Conservation (phyloP, 495 filamentous ascomycete genomes). For the Xylaria castorea region DNA sequence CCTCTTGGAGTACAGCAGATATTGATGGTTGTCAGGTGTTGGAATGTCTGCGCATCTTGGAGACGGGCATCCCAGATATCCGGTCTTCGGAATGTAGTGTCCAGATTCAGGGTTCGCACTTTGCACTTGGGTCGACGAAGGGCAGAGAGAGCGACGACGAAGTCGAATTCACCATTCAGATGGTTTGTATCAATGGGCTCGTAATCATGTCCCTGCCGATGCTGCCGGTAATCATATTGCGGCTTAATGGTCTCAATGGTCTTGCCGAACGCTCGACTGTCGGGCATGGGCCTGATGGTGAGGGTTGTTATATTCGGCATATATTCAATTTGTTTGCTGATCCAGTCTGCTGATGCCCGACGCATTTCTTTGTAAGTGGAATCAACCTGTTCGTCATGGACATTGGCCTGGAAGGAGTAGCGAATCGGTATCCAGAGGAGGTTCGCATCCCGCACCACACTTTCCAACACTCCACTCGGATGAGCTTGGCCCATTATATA, state of each 20-base stretch:
- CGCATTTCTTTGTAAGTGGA: too few relatives aligned
- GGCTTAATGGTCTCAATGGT: too few relatives aligned
- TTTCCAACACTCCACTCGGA: background rate
- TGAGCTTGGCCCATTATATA: too few relatives aligned
- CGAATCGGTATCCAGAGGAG: background rate
- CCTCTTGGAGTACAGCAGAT: background rate
- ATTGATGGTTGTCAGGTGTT: background rate
- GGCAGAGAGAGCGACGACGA: too few relatives aligned
- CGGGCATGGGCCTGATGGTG: background rate
- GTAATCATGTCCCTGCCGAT: too few relatives aligned
- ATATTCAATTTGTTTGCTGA: background rate
- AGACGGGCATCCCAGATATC: background rate
- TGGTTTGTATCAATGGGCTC: too few relatives aligned
- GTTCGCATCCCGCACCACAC: background rate
- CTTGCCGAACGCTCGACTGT: background rate
- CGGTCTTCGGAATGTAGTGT: background rate
- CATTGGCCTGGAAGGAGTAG: background rate
- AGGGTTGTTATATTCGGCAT: background rate
- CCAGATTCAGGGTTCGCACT: background rate
- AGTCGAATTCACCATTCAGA: too few relatives aligned
- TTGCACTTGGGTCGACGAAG: background rate
- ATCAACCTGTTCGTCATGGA: too few relatives aligned
- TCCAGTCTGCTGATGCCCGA: too few relatives aligned
- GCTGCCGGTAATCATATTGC: too few relatives aligned
- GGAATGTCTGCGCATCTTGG: background rate